Conservation (phyloP, 352 stramenopile species). For the Phytophthora kernoviae region DNA sequence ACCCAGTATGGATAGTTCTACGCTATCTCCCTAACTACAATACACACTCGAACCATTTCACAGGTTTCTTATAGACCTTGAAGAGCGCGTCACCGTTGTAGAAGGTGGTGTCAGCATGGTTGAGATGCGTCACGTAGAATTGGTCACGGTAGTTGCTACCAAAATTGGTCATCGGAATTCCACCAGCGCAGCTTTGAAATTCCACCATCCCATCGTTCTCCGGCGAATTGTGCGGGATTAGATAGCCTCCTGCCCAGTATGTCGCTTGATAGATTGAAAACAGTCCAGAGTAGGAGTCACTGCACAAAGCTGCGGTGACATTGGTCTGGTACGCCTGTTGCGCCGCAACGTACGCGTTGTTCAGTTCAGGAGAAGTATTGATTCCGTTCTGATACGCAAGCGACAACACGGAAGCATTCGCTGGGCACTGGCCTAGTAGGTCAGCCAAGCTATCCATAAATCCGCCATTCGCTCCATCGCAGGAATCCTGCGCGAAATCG, state of each 20-base stretch:
- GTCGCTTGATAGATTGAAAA: constrained; percentile 35
- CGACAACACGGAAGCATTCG: constrained; percentile 29
- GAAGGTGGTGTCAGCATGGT: constrained; percentile 71
- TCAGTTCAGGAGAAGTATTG: constrained; percentile 19
- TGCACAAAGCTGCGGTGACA: constrained; percentile 49
- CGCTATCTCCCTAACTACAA: constrained; percentile 29
- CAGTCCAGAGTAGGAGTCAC: constrained; percentile 40
- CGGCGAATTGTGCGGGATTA: constrained; percentile 40
- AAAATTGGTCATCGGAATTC: constrained; percentile 39
- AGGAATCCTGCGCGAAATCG: constrained; percentile 43
- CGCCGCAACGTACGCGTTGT: constrained; percentile 33
- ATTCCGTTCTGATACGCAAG: constrained; percentile 44
- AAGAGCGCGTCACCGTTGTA: constrained; percentile 63
- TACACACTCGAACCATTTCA: constrained; percentile 81
- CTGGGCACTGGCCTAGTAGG: constrained; percentile 42
- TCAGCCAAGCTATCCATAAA: constrained; percentile 39
- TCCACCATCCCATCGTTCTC: constrained; percentile 55
- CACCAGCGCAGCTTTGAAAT: constrained; percentile 59
- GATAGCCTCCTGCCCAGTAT: constrained; percentile 33
- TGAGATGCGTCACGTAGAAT: constrained; percentile 68
- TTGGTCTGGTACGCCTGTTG: constrained; percentile 36
- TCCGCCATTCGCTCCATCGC: constrained; percentile 26
- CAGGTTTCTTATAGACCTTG: constrained; percentile 49
- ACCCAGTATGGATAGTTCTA: too few species aligned
- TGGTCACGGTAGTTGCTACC: constrained; percentile 39